Percentiles rank a stretch among this genome's conserved stretches.
These are phyloP conservation scores for Solanum pimpinellifolium DNA, from an alignment of 257 asterid genomes.

Conservation along the genomic window DNA sequence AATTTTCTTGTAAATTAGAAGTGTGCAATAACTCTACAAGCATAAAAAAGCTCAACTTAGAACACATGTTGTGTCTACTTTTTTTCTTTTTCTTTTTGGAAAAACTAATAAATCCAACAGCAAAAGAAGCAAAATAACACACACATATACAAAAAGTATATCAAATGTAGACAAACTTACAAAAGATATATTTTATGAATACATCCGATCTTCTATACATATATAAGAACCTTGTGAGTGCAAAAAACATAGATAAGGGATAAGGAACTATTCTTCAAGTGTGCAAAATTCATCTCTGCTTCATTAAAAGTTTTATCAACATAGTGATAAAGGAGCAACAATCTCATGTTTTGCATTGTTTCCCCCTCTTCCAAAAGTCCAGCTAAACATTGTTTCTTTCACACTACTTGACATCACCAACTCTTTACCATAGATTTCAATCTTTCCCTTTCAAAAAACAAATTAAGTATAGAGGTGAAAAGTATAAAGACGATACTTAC, in stretches of 20 bases:
- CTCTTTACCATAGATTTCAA: too few relatives aligned
- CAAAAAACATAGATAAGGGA: background rate
- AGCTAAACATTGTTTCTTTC: too few relatives aligned
- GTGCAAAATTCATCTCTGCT: background rate
- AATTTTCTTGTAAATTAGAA: background rate
- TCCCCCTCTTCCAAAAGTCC: too few relatives aligned
- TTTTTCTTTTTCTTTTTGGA: background rate
- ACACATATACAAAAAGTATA: background rate
- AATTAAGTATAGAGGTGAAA: too few relatives aligned
- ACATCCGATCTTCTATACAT: background rate
- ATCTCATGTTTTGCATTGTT: background rate
- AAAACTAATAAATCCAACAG: too few relatives aligned
- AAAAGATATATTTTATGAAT: background rate
- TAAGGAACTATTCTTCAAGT: too few relatives aligned
- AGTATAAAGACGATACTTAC: conserved; percentile 13
- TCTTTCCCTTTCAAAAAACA: too few relatives aligned
- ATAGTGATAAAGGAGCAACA: too few relatives aligned
- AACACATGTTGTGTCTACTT: background rate
- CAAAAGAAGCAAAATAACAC: background rate
- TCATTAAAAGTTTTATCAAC: background rate
- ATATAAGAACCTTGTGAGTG: background rate
- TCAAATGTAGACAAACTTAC: background rate
- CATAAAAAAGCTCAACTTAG: background rate
- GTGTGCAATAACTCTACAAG: background rate
- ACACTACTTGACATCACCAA: too few relatives aligned